phyloP scores from a whole-genome alignment of 257 asterid species.

The Nicotiana otophora region DNA sequence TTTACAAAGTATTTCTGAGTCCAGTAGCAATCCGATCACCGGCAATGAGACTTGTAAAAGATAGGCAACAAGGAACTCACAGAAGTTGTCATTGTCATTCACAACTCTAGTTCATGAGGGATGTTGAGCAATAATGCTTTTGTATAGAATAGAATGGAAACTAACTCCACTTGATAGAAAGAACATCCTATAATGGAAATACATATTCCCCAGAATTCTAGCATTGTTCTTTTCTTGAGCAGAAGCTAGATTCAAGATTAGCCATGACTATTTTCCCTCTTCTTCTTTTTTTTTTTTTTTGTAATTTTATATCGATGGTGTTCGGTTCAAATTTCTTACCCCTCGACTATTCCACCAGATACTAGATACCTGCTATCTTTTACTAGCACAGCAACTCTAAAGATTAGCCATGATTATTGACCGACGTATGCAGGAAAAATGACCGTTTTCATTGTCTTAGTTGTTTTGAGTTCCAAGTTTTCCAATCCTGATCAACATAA shows the following conservation, averaged over 20 bases:
- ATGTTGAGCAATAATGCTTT: conserved; percentile 4
- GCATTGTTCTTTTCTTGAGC: not conserved
- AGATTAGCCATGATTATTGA: not conserved
- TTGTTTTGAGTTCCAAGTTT: conserved; percentile 42
- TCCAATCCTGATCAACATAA: conserved; percentile 56
- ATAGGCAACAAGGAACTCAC: not conserved
- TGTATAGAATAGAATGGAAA: conserved; percentile 20
- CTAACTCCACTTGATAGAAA: conserved; percentile 9
- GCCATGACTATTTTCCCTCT: not conserved
- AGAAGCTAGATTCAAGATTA: not conserved
- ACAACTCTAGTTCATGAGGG: not conserved
- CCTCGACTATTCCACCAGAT: not conserved
- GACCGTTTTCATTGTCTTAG: conserved; percentile 9
- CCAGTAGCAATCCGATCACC: conserved; percentile 13
- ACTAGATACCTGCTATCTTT: not conserved
- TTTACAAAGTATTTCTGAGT: conserved; percentile 40
- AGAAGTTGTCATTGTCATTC: conserved; percentile 11
- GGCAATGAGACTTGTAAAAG: not conserved
- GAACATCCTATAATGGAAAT: conserved; percentile 13
- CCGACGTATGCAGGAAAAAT: not conserved
- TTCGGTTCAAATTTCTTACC: not conserved
- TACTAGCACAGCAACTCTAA: not conserved
- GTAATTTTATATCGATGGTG: not conserved
- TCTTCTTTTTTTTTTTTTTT: not conserved
- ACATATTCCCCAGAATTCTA: conserved; percentile 1